These are phyloP conservation scores for Diaporthe citriasiana DNA, from an alignment of 2,329 filamentous ascomycete species.

Conservation along the genomic window DNA sequence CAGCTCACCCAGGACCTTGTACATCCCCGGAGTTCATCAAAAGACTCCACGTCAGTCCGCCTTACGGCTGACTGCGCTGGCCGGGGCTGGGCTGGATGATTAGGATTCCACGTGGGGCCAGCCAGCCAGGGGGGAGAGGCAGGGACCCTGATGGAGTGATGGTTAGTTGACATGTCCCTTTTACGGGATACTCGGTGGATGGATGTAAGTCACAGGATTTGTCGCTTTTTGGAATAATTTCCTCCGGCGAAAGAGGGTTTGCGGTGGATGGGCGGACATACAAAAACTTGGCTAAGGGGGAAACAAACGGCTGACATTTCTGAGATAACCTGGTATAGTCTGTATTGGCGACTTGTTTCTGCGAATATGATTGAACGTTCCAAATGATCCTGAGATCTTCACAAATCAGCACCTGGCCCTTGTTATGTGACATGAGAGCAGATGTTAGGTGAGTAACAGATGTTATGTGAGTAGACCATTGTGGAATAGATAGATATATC, in stretches of 20 bases:
- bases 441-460: not conserved
- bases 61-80: constrained; percentile 8
- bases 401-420: not conserved
- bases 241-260: not conserved
- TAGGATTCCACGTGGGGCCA: constrained; percentile 3
- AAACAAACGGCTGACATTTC: not conserved
- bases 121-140: not conserved
- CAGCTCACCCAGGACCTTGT: not conserved
- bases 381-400: not conserved
- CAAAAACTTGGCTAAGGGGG: not conserved
- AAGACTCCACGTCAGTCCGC: constrained; percentile 5
- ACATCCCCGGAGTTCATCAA: not conserved
- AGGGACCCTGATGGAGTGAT: not conserved
- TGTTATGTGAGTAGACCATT: not conserved
- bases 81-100: not conserved
- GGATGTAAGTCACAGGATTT: not conserved
- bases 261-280: not conserved
- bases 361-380: not conserved
- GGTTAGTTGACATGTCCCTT: not conserved
- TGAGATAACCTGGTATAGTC: not conserved
- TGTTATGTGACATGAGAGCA: not conserved
- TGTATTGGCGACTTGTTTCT: not conserved
- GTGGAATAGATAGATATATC: not conserved
- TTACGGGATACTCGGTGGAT: not conserved
- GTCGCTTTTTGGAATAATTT: not conserved